A percentile compares a stretch with the other conserved stretches of the same genome.
Conservation (phyloP, 2,329 filamentous ascomycete species). For the Neospermospora avenae region DNA sequence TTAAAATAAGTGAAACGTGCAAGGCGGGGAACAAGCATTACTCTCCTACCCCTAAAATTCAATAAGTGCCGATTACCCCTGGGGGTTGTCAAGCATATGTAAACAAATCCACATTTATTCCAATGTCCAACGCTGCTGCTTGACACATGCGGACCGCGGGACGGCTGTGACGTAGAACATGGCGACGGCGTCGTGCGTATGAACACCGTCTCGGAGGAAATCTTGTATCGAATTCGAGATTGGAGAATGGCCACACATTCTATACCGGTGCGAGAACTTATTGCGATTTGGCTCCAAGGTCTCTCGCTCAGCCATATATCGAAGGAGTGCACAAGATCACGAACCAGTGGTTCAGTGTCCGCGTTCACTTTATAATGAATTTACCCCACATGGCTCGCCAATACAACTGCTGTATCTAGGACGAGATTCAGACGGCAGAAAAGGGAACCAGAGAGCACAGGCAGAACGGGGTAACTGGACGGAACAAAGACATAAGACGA, state of each 20-base stretch:
- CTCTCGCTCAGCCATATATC: slow-evolving; percentile 2
- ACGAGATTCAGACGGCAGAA: neutral
- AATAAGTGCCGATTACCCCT: no score
- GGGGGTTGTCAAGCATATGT: no score
- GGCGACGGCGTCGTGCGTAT: slow-evolving; percentile 4
- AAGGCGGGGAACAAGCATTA: no score
- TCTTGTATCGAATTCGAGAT: slow-evolving; percentile 1
- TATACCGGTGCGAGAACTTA: no score
- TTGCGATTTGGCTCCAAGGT: no score
- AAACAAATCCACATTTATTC: no score
- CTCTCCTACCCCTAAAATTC: no score
- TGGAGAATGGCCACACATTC: no score
- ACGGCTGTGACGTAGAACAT: slow-evolving; percentile 1
- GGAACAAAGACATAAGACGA: neutral
- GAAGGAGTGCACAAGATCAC: slow-evolving; percentile 1
- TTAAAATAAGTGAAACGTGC: no score
- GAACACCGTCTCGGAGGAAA: slow-evolving; percentile 9
- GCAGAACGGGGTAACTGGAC: neutral
- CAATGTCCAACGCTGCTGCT: no score
- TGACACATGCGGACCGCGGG: slow-evolving; percentile 5
- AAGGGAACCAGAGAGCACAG: neutral
- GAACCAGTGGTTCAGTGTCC: neutral
- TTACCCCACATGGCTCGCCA: neutral
- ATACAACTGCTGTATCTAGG: neutral
- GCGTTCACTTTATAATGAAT: slow-evolving; percentile 1